Conservation (phyloP, 2,329 filamentous ascomycete species). For the Ceratocystis albifundus region DNA sequence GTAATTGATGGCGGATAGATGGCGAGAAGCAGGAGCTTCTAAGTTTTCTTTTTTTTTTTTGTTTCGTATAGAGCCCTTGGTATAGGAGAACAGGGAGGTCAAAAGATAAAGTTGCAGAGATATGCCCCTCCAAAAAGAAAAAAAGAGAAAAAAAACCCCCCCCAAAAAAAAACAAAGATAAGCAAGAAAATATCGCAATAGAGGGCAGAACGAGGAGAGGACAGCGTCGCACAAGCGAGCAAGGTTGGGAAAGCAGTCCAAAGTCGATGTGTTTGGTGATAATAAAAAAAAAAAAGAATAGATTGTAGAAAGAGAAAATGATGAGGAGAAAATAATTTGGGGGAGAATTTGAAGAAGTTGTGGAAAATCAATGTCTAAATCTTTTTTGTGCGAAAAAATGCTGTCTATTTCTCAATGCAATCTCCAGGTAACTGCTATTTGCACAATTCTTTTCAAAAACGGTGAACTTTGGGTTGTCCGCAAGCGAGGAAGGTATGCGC, state of each 20-base stretch:
- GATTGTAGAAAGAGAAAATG: background rate
- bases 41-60: too few species aligned
- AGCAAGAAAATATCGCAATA: background rate
- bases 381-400: slow-evolving; percentile 7
- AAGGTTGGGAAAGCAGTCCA: background rate
- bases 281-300: background rate
- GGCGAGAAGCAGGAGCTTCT: too few species aligned
- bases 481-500: slow-evolving; percentile 12
- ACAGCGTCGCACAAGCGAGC: background rate
- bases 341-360: background rate
- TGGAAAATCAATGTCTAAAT: background rate
- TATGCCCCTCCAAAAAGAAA: background rate
- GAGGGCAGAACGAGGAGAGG: background rate
- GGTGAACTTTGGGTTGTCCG: background rate
- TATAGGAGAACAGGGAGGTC: background rate
- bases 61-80: too few species aligned
- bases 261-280: background rate
- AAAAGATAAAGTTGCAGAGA: background rate
- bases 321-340: background rate
- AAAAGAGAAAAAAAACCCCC: background rate
- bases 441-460: slow-evolving; percentile 2
- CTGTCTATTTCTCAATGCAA: slow-evolving; percentile 9
- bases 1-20: too few species aligned
- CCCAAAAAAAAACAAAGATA: background rate
- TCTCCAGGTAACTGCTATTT: slow-evolving; percentile 6